These are phyloP conservation scores for Tuber indicum DNA, from an alignment of 495 filamentous ascomycete species.

Conservation along the genomic window DNA sequence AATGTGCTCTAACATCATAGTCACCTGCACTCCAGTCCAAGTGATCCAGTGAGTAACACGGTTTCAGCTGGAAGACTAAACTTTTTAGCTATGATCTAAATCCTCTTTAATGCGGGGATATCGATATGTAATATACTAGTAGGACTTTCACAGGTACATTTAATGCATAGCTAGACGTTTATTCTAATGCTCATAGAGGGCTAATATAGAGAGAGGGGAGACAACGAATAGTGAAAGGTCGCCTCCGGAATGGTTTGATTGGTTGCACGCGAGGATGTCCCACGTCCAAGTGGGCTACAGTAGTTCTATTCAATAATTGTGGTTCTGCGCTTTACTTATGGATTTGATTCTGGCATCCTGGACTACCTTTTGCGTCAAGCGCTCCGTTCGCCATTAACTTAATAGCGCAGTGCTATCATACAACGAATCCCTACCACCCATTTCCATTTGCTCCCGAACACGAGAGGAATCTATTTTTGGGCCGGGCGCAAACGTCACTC, in stretches of 20 bases:
- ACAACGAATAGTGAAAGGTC: not conserved
- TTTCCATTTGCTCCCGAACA: not conserved
- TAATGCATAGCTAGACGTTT: not conserved
- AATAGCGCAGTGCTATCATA: not conserved
- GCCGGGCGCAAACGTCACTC: not conserved
- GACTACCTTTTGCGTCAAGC: not conserved
- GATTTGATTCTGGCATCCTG: not conserved
- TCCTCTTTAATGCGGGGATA: not conserved
- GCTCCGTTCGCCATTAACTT: not conserved
- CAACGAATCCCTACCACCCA: not conserved
- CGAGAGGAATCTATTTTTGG: not conserved
- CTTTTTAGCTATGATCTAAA: not conserved
- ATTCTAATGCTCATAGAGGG: not conserved
- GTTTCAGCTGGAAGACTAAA: not conserved
- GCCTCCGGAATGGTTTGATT: not conserved
- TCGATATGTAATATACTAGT: not conserved
- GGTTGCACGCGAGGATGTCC: not conserved
- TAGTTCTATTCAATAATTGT: not conserved
- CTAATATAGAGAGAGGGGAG: not conserved
- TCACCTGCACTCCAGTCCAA: not conserved
- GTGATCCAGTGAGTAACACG: not conserved
- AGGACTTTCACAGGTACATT: not conserved
- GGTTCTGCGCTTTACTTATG: not conserved
- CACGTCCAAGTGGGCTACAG: not conserved
- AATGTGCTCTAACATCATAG: not conserved